Percentiles rank a stretch among this genome's conserved stretches.
Conservation (phyloP, 2,329 filamentous ascomycete species). For the Colletotrichum filicis region DNA sequence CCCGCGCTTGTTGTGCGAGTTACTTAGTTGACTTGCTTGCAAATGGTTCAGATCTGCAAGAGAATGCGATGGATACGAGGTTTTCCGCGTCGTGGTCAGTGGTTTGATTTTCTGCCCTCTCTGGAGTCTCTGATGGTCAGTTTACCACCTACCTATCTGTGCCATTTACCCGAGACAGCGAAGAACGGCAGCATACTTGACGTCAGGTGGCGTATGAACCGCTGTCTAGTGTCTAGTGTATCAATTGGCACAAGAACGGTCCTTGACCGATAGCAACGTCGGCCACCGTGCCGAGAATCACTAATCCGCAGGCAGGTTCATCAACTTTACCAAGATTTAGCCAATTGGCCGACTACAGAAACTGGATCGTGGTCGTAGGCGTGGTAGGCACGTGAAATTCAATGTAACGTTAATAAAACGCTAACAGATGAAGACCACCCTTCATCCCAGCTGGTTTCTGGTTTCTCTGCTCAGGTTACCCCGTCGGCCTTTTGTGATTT, state of each 20-base stretch:
- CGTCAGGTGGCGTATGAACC: background rate
- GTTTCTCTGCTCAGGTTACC: background rate
- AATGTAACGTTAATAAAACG: constrained; percentile 27
- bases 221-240: background rate
- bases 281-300: background rate
- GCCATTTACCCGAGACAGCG: too few species aligned
- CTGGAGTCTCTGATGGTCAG: background rate
- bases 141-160: background rate
- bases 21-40: background rate
- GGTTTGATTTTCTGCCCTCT: too few species aligned
- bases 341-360: background rate
- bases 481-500: background rate
- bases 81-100: too few species aligned
- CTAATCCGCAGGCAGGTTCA: background rate
- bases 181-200: background rate
- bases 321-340: too few species aligned
- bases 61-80: background rate
- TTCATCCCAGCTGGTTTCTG: background rate
- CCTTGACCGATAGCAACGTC: background rate
- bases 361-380: background rate
- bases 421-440: constrained; percentile 10
- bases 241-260: too few species aligned
- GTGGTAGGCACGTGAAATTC: background rate
- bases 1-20: constrained; percentile 1
- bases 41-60: background rate